Evolutionary conservation across 139 green algal species (phyloP).

Genomic region (Micractinium conductrix): DNA sequence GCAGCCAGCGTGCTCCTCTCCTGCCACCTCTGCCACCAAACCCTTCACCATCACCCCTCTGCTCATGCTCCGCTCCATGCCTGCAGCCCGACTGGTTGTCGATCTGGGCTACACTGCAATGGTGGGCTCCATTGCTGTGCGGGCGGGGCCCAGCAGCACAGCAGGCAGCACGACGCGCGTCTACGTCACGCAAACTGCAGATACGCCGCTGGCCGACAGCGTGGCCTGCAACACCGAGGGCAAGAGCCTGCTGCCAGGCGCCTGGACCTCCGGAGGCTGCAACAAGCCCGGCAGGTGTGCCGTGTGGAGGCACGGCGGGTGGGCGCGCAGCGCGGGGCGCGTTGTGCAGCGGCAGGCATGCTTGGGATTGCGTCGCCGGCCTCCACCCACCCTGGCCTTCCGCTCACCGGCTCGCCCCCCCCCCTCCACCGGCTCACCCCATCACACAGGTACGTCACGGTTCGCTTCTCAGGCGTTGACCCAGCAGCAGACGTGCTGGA

Average conservation of each 20-base stretch:
- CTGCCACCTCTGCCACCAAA: no score
- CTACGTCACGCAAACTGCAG: neutral
- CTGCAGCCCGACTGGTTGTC: neutral
- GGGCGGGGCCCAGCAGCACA: neutral
- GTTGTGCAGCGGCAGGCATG: no score
- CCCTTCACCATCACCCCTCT: no score
- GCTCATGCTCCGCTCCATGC: neutral
- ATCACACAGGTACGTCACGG: conserved; percentile 10
- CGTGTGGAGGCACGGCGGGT: no score
- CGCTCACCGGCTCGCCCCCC: neutral
- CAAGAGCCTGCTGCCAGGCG: neutral
- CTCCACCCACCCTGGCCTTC: no score
- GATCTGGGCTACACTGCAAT: conserved; percentile 5
- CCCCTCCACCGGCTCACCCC: no score
- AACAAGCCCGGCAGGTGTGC: conserved; percentile 25
- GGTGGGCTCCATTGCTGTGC: neutral
- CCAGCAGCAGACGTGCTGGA: neutral
- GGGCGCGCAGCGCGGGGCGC: no score
- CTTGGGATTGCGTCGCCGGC: no score
- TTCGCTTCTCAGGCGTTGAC: neutral
- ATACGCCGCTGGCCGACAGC: conserved; percentile 8
- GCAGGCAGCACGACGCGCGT: neutral
- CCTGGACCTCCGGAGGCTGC: neutral
- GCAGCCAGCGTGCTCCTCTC: no score
- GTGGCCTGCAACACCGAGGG: conserved; percentile 24